These are phyloP conservation scores for Mycosarcoma maydis DNA, from an alignment of 1,284 basidiomycete genomes.

Conservation along the genomic window DNA sequence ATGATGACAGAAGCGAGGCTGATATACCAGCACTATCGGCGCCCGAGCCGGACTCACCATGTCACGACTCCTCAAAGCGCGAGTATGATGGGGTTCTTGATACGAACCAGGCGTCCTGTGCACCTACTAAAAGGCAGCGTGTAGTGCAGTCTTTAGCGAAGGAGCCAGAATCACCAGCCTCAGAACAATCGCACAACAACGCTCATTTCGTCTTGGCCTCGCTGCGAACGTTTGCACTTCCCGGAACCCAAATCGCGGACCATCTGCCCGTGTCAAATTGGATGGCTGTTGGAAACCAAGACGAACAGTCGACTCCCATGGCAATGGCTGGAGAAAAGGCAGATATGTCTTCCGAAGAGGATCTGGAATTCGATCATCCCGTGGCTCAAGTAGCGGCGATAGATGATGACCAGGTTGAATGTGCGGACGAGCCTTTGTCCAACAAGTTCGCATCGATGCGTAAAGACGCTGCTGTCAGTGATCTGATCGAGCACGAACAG, in stretches of 20 bases:
- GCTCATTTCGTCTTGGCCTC: slow-evolving; percentile 12
- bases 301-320: slow-evolving; percentile 13
- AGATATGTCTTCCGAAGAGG: slow-evolving; percentile 2
- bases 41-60: background rate
- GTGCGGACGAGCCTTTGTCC: slow-evolving; percentile 6
- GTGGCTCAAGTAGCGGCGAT: background rate
- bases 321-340: background rate
- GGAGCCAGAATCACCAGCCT: background rate
- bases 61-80: slow-evolving; percentile 26
- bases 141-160: background rate
- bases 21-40: slow-evolving; percentile 12
- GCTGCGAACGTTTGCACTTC: slow-evolving; percentile 16
- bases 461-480: background rate
- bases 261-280: slow-evolving; percentile 11
- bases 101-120: slow-evolving; percentile 28
- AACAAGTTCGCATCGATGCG: slow-evolving; percentile 9
- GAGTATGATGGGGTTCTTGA: slow-evolving; percentile 38
- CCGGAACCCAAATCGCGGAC: slow-evolving; percentile 8
- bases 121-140: slow-evolving; percentile 21
- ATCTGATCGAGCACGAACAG: background rate
- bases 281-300: slow-evolving; percentile 13
- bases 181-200: slow-evolving; percentile 1
- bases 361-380: background rate
- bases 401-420: background rate
- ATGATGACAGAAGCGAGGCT: slow-evolving; percentile 21